Percentiles rank a stretch among this genome's conserved stretches.
phyloP scores from a whole-genome alignment of 75 land plant species.

The Picea glauca region DNA sequence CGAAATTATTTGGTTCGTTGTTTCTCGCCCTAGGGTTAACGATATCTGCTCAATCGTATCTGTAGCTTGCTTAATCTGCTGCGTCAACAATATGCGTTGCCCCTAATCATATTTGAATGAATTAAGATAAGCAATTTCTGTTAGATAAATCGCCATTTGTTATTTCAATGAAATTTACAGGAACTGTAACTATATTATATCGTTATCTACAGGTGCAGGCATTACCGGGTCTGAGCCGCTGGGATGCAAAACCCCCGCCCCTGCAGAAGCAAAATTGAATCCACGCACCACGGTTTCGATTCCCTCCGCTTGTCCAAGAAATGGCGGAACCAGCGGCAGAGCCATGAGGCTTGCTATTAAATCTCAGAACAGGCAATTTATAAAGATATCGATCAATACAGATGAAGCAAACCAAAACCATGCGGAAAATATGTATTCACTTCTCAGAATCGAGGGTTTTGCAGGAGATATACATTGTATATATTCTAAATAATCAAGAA shows the following conservation, averaged over 20 bases:
- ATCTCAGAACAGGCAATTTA: too few species aligned
- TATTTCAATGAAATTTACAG: background rate
- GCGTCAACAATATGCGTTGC: constrained; percentile 54
- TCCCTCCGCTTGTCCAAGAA: constrained; percentile 32
- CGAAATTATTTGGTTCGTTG: constrained; percentile 37
- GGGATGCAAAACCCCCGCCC: constrained; percentile 64
- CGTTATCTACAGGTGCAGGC: background rate
- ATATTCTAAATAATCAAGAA: too few species aligned
- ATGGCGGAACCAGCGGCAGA: constrained; percentile 69
- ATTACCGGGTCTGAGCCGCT: constrained; percentile 70
- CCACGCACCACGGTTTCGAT: constrained; percentile 59
- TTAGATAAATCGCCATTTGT: background rate
- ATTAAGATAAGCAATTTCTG: background rate
- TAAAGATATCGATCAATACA: too few species aligned
- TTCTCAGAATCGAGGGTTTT: too few species aligned
- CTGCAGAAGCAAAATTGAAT: constrained; percentile 84
- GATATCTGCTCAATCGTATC: constrained; percentile 46
- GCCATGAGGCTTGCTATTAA: constrained; percentile 12
- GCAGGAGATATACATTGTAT: too few species aligned
- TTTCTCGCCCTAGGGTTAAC: constrained; percentile 35
- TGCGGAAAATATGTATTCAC: too few species aligned
- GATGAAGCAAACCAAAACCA: too few species aligned
- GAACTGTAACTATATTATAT: background rate
- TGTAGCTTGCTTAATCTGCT: constrained; percentile 63
- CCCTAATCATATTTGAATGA: constrained; percentile 40